phyloP scores from a whole-genome alignment of 371 early-diverging fungal genomes.

The Conidiobolus incongruus region DNA sequence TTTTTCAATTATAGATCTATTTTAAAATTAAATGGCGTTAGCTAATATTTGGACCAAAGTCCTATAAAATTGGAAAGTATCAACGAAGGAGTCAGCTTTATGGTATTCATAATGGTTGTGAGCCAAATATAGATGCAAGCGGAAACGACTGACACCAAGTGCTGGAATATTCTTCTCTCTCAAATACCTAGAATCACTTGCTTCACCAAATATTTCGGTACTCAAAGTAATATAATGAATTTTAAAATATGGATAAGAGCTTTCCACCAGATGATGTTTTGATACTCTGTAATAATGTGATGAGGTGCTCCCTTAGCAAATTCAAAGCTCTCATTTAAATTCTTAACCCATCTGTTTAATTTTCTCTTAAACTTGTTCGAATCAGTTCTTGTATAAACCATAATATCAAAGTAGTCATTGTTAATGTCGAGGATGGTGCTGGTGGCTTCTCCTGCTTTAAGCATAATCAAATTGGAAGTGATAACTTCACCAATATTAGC shows the following conservation, averaged over 20 bases:
- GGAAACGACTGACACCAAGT: constrained; percentile 33
- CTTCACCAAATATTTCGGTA: constrained; percentile 53
- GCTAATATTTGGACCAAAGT: no score
- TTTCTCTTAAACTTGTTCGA: constrained; percentile 20
- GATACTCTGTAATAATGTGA: constrained; percentile 17
- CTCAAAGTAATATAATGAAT: constrained; percentile 14
- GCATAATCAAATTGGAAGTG: constrained; percentile 21
- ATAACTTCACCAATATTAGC: constrained; percentile 43
- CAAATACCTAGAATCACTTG: constrained; percentile 47
- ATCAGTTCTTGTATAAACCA: constrained; percentile 36
- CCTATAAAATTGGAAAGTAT: constrained; percentile 39
- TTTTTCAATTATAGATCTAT: no score
- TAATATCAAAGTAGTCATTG: constrained; percentile 36
- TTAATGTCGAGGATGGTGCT: constrained; percentile 44
- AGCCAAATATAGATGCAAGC: constrained; percentile 33
- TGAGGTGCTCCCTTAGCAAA: constrained; percentile 11
- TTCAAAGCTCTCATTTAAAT: constrained; percentile 15
- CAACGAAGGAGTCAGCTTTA: constrained; percentile 29
- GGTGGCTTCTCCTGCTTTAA: constrained; percentile 21
- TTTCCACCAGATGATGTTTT: constrained; percentile 34
- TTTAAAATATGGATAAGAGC: constrained; percentile 12
- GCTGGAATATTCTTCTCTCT: constrained; percentile 42
- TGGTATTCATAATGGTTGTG: constrained; percentile 59
- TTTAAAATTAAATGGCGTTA: no score
- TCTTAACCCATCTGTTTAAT: constrained; percentile 10